Base-by-base conservation (phyloP, 2,329 filamentous ascomycete species). In the Tolypocladium nubicola region DNA sequence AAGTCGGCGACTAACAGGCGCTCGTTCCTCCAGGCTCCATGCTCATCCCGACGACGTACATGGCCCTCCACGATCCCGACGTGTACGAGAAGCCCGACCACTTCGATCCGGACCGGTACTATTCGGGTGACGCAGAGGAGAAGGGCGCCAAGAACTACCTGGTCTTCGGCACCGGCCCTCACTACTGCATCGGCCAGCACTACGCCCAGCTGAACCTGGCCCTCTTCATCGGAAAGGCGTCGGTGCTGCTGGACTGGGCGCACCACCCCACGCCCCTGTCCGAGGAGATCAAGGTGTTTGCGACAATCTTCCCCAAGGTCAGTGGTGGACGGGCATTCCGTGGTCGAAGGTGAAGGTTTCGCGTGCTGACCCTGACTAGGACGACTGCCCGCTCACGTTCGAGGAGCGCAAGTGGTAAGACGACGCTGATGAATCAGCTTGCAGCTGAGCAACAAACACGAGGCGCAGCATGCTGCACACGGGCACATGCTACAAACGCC, bases 231-330 rank as follows among this genome's bases (percentile, higher is more conserved):
- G 92, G 91, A 69, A 96, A 94, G 81, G 92, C 91, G 10, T 88
- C 89, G 62, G 80, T 96, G 71, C 79, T 86, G 69, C 79, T 97
- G 64, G 85, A 97, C 73, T 97, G 93, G 93, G 82, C 86, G 71
- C 94, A 99, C 73, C 85, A 90, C 70, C 75, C 90, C 21, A 97
- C 94, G 13, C 84, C 88, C 0, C 68, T 79, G 59, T 96, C 90
- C 0, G 94, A 99, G 76, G 87, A 96, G 73, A 97, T 99, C 74
- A 93, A 96, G 78, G 93, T 97, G 64, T 99, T 97, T 76, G 94
- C 94, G 45, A 97, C 91, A 35, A 96, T 99, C 65, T 99, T 99
- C 81, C 94, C 94, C 57, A 88, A 88, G 88, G 92, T 95, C 76
- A 73, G 86, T 76, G 23, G 35, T 3, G 45, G 19, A 33, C 1